phyloP scores from a whole-genome alignment of 352 stramenopile species.

The Aphanomyces cochlioides region DNA sequence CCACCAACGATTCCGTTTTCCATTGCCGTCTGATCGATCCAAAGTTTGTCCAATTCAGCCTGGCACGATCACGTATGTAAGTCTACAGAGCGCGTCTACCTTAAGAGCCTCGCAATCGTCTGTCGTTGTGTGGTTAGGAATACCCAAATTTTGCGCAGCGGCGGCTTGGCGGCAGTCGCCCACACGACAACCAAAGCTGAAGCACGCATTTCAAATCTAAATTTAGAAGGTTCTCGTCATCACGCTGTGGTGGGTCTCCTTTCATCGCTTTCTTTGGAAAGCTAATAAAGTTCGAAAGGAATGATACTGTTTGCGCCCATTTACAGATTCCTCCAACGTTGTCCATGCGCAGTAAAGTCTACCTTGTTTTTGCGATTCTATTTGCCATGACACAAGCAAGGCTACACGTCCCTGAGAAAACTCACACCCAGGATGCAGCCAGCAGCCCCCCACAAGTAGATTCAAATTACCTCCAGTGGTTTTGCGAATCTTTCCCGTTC shows the following conservation, averaged over 20 bases:
- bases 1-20: conserved; percentile 60
- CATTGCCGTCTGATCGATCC: conserved; percentile 53
- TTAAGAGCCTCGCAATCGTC: conserved; percentile 26
- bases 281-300: too few species aligned
- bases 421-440: too few species aligned
- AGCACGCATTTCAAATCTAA: too few species aligned
- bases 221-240: too few species aligned
- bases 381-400: too few species aligned
- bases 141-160: conserved; percentile 23
- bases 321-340: too few species aligned
- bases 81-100: not conserved
- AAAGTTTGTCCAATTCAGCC: conserved; percentile 4
- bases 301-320: too few species aligned
- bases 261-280: too few species aligned
- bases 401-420: too few species aligned
- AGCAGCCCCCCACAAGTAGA: not conserved
- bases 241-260: too few species aligned
- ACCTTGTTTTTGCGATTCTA: too few species aligned
- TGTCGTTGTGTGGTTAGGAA: not conserved
- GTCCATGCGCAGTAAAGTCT: too few species aligned
- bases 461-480: conserved; percentile 13
- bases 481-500: conserved; percentile 9
- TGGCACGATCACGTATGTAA: not conserved
- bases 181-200: not conserved
- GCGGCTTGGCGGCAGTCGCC: not conserved